Conservation (phyloP, 768 basidiomycete species). For the Serpula lacrymans region DNA sequence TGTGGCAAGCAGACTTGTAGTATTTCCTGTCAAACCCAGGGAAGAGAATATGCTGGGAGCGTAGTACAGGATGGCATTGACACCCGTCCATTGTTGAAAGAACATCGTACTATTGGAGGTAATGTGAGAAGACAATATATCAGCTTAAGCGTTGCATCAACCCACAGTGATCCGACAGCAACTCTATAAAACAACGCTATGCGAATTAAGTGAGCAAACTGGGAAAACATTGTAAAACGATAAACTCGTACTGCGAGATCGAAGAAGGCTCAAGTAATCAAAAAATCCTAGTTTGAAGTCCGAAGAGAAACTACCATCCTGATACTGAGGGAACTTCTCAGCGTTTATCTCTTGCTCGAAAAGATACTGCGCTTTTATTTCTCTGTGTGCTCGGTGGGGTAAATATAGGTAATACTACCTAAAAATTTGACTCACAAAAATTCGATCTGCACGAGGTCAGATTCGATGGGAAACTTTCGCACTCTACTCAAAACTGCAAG, state of each 20-base stretch:
- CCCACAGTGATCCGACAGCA: constrained; percentile 54
- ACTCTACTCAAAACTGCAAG: constrained; percentile 59
- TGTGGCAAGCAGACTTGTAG: constrained; percentile 53
- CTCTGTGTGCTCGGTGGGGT: constrained; percentile 31
- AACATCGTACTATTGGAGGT: constrained; percentile 53
- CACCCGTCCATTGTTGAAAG: constrained; percentile 83
- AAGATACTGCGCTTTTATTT: constrained; percentile 71
- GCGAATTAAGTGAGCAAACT: constrained; percentile 1
- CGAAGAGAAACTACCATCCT: constrained; percentile 56
- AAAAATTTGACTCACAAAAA: constrained; percentile 50
- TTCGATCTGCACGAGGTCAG: constrained; percentile 69
- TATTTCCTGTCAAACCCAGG: constrained; percentile 60
- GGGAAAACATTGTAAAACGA: background rate
- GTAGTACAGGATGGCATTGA: constrained; percentile 76
- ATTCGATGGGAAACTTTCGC: constrained; percentile 51
- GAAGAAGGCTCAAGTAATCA: constrained; percentile 61
- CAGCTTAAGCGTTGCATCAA: background rate
- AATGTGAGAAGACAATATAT: constrained; percentile 3
- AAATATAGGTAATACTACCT: background rate
- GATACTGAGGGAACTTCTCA: constrained; percentile 56
- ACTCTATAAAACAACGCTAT: constrained; percentile 61
- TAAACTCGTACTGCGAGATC: constrained; percentile 37
- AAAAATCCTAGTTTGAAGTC: constrained; percentile 59
- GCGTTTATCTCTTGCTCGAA: constrained; percentile 67
- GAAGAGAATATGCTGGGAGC: constrained; percentile 65